Evolutionary conservation across 768 basidiomycete species (phyloP).

Genomic region (Russula emetica): DNA sequence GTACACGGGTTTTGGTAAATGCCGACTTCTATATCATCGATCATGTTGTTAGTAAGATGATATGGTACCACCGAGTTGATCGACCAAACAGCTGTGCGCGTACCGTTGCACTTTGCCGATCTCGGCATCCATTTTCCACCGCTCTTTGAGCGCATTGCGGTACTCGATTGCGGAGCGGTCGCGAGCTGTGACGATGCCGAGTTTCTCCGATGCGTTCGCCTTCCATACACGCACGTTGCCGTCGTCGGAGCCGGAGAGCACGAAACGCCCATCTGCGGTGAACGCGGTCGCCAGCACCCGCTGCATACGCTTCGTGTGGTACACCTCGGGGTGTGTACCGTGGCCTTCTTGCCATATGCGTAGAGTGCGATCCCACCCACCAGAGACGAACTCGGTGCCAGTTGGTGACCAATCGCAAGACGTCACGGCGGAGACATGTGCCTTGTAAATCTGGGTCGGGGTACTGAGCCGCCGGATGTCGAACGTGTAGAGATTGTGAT

Average conservation of each 20-base stretch:
- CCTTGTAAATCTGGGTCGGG: constrained; percentile 94
- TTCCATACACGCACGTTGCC: constrained; percentile 97
- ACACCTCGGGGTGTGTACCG: constrained; percentile 81
- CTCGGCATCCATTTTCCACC: constrained; percentile 82
- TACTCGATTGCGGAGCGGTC: constrained; percentile 93
- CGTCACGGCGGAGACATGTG: constrained; percentile 95
- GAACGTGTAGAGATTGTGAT: constrained; percentile 97
- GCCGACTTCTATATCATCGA: constrained; percentile 51
- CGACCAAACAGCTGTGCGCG: constrained; percentile 31
- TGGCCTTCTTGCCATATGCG: constrained; percentile 88
- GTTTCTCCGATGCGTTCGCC: constrained; percentile 83
- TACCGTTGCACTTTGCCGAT: constrained; percentile 80
- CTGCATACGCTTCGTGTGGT: constrained; percentile 99
- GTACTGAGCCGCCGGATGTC: constrained; percentile 80
- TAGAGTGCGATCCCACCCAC: constrained; percentile 93
- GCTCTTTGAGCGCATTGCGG: constrained; percentile 76
- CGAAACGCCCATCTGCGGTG: constrained; percentile 87
- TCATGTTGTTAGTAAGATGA: too few relatives aligned
- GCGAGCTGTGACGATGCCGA: constrained; percentile 85
- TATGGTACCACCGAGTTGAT: not conserved
- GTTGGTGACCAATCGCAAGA: constrained; percentile 97
- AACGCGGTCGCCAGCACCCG: constrained; percentile 86
- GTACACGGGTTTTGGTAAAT: constrained; percentile 88
- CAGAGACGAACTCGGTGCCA: constrained; percentile 91
- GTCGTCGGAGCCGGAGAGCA: constrained; percentile 88